Evolutionary conservation across 106 monocot genomes (phyloP).

Genomic region (Dendrobium nobile): DNA sequence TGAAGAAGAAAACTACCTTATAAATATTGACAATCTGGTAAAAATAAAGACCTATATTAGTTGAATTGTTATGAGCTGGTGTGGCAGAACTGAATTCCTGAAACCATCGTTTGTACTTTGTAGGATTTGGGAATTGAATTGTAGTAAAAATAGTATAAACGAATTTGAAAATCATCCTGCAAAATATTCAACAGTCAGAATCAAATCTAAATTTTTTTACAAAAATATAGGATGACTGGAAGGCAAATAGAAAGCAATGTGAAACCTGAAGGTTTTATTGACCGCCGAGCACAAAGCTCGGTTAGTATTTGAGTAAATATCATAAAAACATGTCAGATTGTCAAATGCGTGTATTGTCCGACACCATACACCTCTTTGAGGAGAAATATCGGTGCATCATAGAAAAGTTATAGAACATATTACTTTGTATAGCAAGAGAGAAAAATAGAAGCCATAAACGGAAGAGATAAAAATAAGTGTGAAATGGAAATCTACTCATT

Average conservation of each 20-base stretch:
- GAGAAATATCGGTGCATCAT: no score
- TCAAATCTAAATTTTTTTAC: background rate
- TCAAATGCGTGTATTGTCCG: no score
- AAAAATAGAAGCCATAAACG: no score
- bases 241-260: background rate
- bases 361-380: no score
- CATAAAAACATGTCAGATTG: no score
- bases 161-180: slow-evolving; percentile 7
- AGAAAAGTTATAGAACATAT: no score
- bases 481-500: no score
- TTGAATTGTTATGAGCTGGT: slow-evolving; percentile 15
- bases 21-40: no score
- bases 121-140: slow-evolving; percentile 4
- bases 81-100: slow-evolving; percentile 11
- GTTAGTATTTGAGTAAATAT: no score
- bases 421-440: no score
- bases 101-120: slow-evolving; percentile 6
- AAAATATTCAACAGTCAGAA: background rate
- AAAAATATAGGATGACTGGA: background rate
- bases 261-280: background rate
- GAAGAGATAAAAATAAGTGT: no score
- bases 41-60: slow-evolving; percentile 26
- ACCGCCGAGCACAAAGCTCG: background rate
- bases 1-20: no score
- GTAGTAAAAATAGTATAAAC: background rate